Evolutionary conservation across 2,329 filamentous ascomycete genomes (phyloP).

Genomic region (Epichloe typhina): DNA sequence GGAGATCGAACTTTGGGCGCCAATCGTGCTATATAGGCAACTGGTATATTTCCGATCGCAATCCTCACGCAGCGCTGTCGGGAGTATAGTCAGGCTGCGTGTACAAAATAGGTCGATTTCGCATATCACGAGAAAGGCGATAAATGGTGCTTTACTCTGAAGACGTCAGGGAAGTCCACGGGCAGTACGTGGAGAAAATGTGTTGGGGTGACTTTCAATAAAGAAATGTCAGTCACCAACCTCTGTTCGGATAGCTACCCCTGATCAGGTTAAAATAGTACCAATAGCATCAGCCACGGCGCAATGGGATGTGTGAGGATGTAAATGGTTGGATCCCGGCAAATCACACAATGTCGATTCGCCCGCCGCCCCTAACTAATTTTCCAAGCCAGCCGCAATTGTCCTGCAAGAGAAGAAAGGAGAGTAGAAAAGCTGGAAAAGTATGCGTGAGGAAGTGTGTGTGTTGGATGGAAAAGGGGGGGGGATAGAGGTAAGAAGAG

Average conservation of each 20-base stretch:
- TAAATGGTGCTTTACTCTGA: neutral
- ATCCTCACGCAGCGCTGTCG: neutral
- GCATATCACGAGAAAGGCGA: neutral
- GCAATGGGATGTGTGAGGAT: slow-evolving; percentile 2
- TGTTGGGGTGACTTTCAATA: neutral
- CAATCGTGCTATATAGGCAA: neutral
- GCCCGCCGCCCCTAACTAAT: neutral
- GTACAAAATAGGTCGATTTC: neutral
- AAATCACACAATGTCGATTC: slow-evolving; percentile 3
- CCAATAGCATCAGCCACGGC: slow-evolving; percentile 2
- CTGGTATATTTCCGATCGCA: neutral
- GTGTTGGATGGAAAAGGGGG: neutral
- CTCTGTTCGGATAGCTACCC: slow-evolving; percentile 2
- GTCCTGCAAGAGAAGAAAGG: slow-evolving; percentile 1
- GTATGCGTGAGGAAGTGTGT: neutral
- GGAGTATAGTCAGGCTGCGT: neutral
- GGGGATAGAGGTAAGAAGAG: slow-evolving; percentile 1
- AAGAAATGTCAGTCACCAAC: slow-evolving; percentile 4
- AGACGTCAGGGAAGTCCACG: neutral
- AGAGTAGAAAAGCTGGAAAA: neutral
- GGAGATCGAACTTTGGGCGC: neutral
- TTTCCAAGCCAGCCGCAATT: slow-evolving; percentile 2
- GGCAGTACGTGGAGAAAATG: neutral
- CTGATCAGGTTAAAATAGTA: neutral
- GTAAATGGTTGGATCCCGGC: slow-evolving; percentile 5